A percentile compares a stretch with the other conserved stretches of the same genome.
phyloP scores from a whole-genome alignment of 176 grass and related monocot species.

The Oryza coarctata region DNA sequence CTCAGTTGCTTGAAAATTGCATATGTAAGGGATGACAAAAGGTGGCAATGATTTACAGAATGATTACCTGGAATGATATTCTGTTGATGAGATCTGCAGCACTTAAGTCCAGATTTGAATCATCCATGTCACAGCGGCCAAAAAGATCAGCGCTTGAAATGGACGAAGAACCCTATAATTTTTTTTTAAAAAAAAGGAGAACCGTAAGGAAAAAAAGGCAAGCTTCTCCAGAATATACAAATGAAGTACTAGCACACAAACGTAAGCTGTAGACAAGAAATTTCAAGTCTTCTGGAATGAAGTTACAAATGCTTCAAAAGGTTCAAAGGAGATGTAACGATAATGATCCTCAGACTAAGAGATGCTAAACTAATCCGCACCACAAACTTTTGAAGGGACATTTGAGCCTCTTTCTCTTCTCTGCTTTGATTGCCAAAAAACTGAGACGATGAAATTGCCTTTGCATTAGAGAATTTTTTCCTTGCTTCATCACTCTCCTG shows the following conservation, averaged over 20 bases:
- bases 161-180: conserved; percentile 70
- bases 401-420: conserved; percentile 60
- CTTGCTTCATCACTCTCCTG: conserved; percentile 74
- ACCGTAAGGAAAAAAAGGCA: neutral
- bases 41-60: neutral
- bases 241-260: neutral
- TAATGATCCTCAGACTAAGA: neutral
- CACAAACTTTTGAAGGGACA: conserved; percentile 69
- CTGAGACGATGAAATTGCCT: conserved; percentile 76
- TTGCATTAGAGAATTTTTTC: conserved; percentile 83
- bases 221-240: neutral
- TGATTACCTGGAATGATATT: conserved; percentile 76
- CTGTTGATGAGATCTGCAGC: conserved; percentile 75
- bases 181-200: neutral
- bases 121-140: conserved; percentile 35
- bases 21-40: neutral
- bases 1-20: neutral
- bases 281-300: neutral
- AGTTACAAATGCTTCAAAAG: neutral
- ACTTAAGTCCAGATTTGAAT: conserved; percentile 59
- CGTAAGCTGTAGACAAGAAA: neutral
- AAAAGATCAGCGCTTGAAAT: conserved; percentile 86
- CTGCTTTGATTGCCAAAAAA: conserved; percentile 66
- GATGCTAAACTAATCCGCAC: conserved; percentile 34
- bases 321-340: neutral